phyloP scores from a whole-genome alignment of 2,329 filamentous ascomycete genomes.

The Microdochium trichocladiopsis region DNA sequence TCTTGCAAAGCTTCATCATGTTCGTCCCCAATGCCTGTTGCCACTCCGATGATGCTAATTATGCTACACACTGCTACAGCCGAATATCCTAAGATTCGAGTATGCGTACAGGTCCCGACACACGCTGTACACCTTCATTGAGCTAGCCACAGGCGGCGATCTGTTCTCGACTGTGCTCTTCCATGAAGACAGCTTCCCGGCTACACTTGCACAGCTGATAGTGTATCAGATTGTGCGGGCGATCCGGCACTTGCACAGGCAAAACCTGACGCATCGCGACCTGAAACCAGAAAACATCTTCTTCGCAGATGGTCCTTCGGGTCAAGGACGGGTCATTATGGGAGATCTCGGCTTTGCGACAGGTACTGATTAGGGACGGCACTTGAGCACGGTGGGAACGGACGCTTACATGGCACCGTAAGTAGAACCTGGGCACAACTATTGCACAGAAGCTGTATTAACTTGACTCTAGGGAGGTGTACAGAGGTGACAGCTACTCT shows the following conservation, averaged over 20 bases:
- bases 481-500: constrained; percentile 18
- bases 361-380: constrained; percentile 29
- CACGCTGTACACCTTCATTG: constrained; percentile 48
- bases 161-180: constrained; percentile 37
- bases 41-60: too few relatives aligned
- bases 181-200: constrained; percentile 26
- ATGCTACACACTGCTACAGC: constrained; percentile 30
- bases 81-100: constrained; percentile 45
- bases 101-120: constrained; percentile 41
- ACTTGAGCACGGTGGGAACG: constrained; percentile 39
- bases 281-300: constrained; percentile 49
- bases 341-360: constrained; percentile 46
- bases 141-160: constrained; percentile 49
- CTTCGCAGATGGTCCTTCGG: constrained; percentile 35
- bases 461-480: constrained; percentile 29
- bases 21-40: constrained; percentile 26
- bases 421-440: constrained; percentile 14
- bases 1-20: constrained; percentile 45
- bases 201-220: constrained; percentile 37
- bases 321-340: constrained; percentile 37
- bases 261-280: constrained; percentile 43
- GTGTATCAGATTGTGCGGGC: constrained; percentile 39
- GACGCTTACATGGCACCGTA: constrained; percentile 42
- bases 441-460: background rate
- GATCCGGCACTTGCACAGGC: constrained; percentile 39